These are phyloP conservation scores for Lactarius akahatsu DNA, from an alignment of 768 basidiomycete species.

Conservation along the genomic window DNA sequence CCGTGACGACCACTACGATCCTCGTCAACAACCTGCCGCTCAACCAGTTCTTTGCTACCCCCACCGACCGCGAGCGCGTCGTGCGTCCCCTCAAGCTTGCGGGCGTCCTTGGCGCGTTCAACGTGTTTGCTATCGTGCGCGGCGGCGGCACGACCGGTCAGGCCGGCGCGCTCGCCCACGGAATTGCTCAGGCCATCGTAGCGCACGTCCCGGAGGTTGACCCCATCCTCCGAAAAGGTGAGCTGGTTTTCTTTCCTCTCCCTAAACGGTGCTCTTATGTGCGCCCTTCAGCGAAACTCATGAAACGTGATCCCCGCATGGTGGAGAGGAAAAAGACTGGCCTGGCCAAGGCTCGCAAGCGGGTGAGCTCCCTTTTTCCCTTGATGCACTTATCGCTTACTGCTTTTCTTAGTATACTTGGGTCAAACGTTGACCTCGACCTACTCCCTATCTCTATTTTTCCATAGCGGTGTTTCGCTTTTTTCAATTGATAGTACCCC, in stretches of 20 bases:
- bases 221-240: slow-evolving; percentile 70
- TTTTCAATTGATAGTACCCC: slow-evolving; percentile 8
- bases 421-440: slow-evolving; percentile 83
- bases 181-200: slow-evolving; percentile 71
- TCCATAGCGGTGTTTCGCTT: neutral
- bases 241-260: slow-evolving; percentile 26
- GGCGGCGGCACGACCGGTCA: slow-evolving; percentile 94
- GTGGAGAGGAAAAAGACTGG: slow-evolving; percentile 99
- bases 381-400: slow-evolving; percentile 27
- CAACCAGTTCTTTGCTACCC: slow-evolving; percentile 70
- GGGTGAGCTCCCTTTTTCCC: slow-evolving; percentile 50
- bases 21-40: slow-evolving; percentile 86
- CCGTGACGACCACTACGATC: slow-evolving; percentile 59
- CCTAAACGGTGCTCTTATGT: neutral
- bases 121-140: slow-evolving; percentile 55
- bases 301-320: slow-evolving; percentile 93
- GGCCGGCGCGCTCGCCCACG: slow-evolving; percentile 81
- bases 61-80: slow-evolving; percentile 76
- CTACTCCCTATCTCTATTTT: neutral
- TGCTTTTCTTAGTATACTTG: slow-evolving; percentile 66
- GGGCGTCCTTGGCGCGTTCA: slow-evolving; percentile 83
- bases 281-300: slow-evolving; percentile 63
- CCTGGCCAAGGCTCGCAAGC: slow-evolving; percentile 86
- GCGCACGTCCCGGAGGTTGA: slow-evolving; percentile 68
- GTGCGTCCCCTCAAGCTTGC: slow-evolving; percentile 83